A percentile compares a stretch with the other conserved stretches of the same genome.
Evolutionary conservation across 345 rosid genomes (phyloP).

Genomic region (Firmiana major): DNA sequence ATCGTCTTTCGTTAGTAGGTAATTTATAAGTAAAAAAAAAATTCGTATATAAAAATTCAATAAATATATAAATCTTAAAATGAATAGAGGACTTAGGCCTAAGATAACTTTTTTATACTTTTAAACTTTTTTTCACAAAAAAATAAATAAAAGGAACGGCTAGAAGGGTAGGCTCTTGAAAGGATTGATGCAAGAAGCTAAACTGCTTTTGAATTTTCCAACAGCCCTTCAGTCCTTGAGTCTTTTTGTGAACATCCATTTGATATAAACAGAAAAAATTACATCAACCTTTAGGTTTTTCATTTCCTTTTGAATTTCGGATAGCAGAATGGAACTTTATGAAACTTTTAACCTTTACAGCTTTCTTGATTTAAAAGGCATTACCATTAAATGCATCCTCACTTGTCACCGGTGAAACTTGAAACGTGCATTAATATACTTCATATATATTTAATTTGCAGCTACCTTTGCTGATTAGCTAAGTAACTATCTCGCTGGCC

Average conservation of each 20-base stretch:
- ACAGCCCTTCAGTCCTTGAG: background rate
- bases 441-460: background rate
- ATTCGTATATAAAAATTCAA: no score
- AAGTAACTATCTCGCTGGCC: constrained; percentile 16
- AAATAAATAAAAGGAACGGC: no score
- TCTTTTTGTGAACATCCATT: background rate
- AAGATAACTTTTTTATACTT: no score
- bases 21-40: no score
- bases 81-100: no score
- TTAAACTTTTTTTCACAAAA: no score
- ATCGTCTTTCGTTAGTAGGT: no score
- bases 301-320: background rate
- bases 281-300: background rate
- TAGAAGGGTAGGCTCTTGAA: background rate
- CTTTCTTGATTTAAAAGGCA: background rate
- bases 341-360: background rate
- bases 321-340: background rate
- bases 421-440: background rate
- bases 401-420: background rate
- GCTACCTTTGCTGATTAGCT: constrained; percentile 16
- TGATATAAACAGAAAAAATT: background rate
- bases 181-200: background rate
- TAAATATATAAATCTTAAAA: no score
- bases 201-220: background rate
- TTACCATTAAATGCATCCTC: background rate